A percentile compares a stretch with the other conserved stretches of the same genome.
Conservation (phyloP, 1,284 basidiomycete species). For the Rhodotorula glutinis region DNA sequence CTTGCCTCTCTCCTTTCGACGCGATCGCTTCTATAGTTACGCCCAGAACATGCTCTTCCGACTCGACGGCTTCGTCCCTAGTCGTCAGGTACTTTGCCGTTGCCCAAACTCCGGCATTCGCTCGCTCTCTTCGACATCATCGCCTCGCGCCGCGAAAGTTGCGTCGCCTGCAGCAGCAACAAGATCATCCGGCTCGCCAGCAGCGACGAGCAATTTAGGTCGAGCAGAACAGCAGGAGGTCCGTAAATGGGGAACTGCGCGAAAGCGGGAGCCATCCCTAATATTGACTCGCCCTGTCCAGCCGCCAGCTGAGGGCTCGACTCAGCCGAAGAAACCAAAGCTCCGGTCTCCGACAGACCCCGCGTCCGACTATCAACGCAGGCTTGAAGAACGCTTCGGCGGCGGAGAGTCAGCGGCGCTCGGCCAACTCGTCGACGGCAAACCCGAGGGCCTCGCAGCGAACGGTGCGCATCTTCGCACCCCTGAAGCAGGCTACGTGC, state of each 20-base stretch:
- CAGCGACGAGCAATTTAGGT: background rate
- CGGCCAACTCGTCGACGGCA: conserved; percentile 18
- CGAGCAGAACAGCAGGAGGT: too few relatives aligned
- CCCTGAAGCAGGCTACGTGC: too few relatives aligned
- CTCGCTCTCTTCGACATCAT: too few relatives aligned
- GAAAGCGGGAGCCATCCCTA: too few relatives aligned
- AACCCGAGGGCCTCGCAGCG: conserved; percentile 17
- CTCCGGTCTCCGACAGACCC: conserved; percentile 1
- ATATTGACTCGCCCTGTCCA: background rate
- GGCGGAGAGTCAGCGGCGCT: conserved; percentile 17
- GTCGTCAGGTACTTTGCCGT: too few relatives aligned
- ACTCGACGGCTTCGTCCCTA: too few relatives aligned
- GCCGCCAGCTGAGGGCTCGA: background rate
- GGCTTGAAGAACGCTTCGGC: conserved; percentile 22
- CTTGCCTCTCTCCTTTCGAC: too few relatives aligned
- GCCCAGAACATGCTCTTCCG: too few relatives aligned
- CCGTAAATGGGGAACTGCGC: too few relatives aligned
- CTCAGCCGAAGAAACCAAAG: background rate
- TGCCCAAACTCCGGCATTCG: too few relatives aligned
- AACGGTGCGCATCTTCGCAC: background rate
- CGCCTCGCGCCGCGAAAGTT: background rate
- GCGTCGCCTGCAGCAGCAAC: background rate
- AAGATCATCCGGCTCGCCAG: background rate
- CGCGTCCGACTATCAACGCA: conserved; percentile 8
- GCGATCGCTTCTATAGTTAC: too few relatives aligned